Base-by-base conservation (phyloP, 768 basidiomycete genomes). In the Punctularia strigosozonata region DNA sequence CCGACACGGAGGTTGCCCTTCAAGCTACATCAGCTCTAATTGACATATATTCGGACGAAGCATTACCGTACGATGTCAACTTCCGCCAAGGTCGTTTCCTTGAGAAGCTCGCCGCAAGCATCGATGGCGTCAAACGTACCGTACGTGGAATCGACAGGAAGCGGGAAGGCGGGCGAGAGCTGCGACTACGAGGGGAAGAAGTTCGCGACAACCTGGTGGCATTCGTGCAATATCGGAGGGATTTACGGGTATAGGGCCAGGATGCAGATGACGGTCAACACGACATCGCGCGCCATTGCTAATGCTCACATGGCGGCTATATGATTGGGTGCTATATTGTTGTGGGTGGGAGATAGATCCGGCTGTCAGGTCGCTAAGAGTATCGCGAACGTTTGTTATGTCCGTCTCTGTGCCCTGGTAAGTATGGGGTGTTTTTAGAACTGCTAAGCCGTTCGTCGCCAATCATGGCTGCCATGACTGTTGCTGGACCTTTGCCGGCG, bases 11-110 rank as follows among this genome's bases (percentile, higher is more conserved):
- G 53, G 70, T 81, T 0, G 64, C 83, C 38, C 68, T 95, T 19
- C 86, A 91, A 50, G 75, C 76, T 1, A 65, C 73, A 6, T 88
- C 90, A 12, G 84, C 84, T 19, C 63, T 95, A 32, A 85, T 95
- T 42, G 91, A 95, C 54, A 87, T 94, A 37, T 97, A 84, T 56
- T 87, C 90, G 3, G 91, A 97, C 59, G 91, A 97, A 58, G 68
- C 59, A 6, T 56, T 75, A 39, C 69, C 80, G 0, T 90, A 85
- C 52, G 91, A 97, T 53, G 52, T 75, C 41, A 87, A 87, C 54
- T 91, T 90, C 64, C 69, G 75, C 31, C 61, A 77, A 40, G 73
- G 73, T 0, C 54, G 59, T 12, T 84, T 71, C 51, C 58, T 82
- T 0, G 66, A 65, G 14, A 62, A 60, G 37, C 68, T 90, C 5